Base-by-base conservation (phyloP, 2,329 filamentous ascomycete species). In the Didymella lethalis region DNA sequence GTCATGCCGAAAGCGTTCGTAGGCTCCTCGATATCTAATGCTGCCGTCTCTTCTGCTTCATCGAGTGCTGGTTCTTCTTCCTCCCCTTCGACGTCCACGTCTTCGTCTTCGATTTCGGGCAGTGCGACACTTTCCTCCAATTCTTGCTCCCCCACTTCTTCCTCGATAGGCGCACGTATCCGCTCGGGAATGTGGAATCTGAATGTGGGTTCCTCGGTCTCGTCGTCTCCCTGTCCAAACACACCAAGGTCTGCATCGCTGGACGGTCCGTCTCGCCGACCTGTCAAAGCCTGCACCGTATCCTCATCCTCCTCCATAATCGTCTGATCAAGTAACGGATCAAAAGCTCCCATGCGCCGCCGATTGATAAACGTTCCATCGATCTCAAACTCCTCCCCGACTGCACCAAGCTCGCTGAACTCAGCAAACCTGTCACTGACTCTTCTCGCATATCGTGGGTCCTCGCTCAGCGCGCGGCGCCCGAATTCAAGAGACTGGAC, bases 401-500 rank as follows among this genome's bases (percentile, higher is more conserved):
- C 72, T 10, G 71, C 64, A 8, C 70, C 74, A 2, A 78, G 59
- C 31, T 77, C 76, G 18, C 78, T 81, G 46, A 80, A 62, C 54
- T 83, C 82, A 1, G 75, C 81, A 64, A 85, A 85, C 55, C 80
- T 76, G 57, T 84, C 84, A 64, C 82, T 85, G 47, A 83, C 69
- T 59, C 82, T 80, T 59, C 80, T 78, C 59, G 18, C 78, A 77
- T 59, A 82, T 71, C 73, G 66, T 7, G 74, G 76, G 48, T 77
- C 75, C 53, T 78, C 76, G 45, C 75, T 76, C 23, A 75, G 57
- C 1, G 76, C 77, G 57, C 76, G 73, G 40, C 77, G 66, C 36
- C 75, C 81, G 7, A 83, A 81, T 25, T 83, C 81, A 14, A 83
- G 77, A 3, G 82, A 83, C 1, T 82, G 80, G n/a, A 81, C 78